Percentiles rank a stretch among this genome's conserved stretches.
Evolutionary conservation across 805 yeast genomes (phyloP).

Genomic region (Clavispora asparagi): DNA sequence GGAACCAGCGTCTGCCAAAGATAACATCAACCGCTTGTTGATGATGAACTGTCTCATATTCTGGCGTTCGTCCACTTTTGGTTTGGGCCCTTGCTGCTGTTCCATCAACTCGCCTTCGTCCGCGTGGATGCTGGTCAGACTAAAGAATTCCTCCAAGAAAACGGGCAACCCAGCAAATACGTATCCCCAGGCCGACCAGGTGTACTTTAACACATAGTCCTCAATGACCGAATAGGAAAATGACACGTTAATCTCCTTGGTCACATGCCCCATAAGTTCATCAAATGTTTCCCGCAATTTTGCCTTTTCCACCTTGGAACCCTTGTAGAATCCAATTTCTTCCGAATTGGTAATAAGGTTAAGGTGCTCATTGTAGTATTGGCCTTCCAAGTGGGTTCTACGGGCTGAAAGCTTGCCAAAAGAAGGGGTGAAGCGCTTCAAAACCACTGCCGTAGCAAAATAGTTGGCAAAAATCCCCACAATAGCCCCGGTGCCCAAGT

Average conservation of each 20-base stretch:
- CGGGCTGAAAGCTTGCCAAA: constrained; percentile 72
- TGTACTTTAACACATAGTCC: constrained; percentile 81
- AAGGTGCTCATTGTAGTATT: constrained; percentile 79
- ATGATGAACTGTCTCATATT: constrained; percentile 86
- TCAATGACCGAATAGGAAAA: constrained; percentile 71
- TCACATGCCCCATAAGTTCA: constrained; percentile 49
- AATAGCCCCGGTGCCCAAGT: constrained; percentile 82
- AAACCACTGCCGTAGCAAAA: constrained; percentile 67
- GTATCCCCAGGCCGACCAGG: constrained; percentile 96
- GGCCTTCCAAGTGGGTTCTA: constrained; percentile 80
- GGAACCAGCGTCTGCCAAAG: constrained; percentile 93
- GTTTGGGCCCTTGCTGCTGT: constrained; percentile 5
- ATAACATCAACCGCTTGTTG: constrained; percentile 83
- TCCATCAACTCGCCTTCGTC: constrained; percentile 17
- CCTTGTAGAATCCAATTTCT: constrained; percentile 92
- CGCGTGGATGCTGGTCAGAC: constrained; percentile 16
- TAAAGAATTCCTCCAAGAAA: constrained; percentile 50
- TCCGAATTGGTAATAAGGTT: constrained; percentile 85
- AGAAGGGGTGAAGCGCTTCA: constrained; percentile 75
- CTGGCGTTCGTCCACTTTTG: constrained; percentile 39
- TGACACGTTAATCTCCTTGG: constrained; percentile 51
- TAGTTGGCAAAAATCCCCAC: constrained; percentile 78
- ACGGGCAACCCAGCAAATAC: constrained; percentile 87
- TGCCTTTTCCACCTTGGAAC: constrained; percentile 69
- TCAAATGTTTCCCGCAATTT: constrained; percentile 59